Evolutionary conservation across 352 stramenopile genomes (phyloP), one percentile per base, ranked within the genome.

Genomic region (Peronosclerospora sorghi): DNA sequence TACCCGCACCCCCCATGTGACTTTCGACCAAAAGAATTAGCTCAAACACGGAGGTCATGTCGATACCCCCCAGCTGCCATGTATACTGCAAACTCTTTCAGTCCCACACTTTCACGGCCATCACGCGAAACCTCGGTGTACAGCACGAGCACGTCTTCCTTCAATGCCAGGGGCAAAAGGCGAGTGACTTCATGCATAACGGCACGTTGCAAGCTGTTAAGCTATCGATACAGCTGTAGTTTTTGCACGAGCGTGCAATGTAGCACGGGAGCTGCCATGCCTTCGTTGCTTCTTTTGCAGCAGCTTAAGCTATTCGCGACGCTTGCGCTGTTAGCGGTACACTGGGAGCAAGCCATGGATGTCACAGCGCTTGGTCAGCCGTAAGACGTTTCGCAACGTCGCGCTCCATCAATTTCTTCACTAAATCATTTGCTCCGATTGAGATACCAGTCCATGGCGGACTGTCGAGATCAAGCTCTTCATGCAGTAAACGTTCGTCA

Each of bases 201-300:
- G 9, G 67, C 65, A 34, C 78, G 71, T 35, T 89, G 76, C 32
- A 89, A 62, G 24, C 65, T 67, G 34, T 80, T 85, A 26, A 85
- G 70, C 19, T 69, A 71, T 14, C 76, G 73, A 44, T 89, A 83
- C 12, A 86, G 55, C 32, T 89, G 76, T 17, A 89, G 49, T 4
- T 72, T 67, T 46, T 89, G 76, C 19, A 89, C 69, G 4, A 89
- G 52, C 34, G 76, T 84, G 23, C 76, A 73, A 17, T 75, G 54
- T 2, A 89, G 54, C 29, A 51, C 54, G 26, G 56, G 56, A 5
- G 48, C 55, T 18, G 54, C 39, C 18, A 55, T 48, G 1, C 49
- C 52, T 7, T 64, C 61, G 47, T 58, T 12, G 41, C 41, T 27
- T 56, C 52, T 13, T 57, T 53, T 9, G 56, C 51, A 24, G 58